Evolutionary conservation across 1,284 basidiomycete species (phyloP).

Genomic region (Ustanciosporium gigantosporum): DNA sequence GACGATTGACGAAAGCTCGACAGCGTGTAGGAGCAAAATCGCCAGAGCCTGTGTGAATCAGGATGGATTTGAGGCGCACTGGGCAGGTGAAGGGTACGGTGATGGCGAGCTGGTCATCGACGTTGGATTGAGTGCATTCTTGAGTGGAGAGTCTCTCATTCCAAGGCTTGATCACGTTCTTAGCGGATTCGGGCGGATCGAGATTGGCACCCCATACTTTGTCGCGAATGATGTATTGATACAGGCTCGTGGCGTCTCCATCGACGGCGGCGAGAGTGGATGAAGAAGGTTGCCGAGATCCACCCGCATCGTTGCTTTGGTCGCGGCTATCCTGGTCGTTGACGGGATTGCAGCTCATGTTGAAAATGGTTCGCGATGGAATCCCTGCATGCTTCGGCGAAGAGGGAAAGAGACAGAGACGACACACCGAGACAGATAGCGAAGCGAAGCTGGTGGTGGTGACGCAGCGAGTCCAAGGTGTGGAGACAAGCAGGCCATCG

Average conservation of each 20-base stretch:
- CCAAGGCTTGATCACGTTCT: conserved; percentile 57
- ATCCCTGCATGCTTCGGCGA: too few relatives aligned
- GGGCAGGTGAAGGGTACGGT: conserved; percentile 56
- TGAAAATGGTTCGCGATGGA: too few relatives aligned
- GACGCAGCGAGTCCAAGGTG: too few relatives aligned
- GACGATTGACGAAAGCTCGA: conserved; percentile 54
- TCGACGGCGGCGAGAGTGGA: conserved; percentile 23
- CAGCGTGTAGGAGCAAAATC: conserved; percentile 54
- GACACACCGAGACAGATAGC: too few relatives aligned
- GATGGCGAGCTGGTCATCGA: conserved; percentile 59
- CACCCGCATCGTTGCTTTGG: neutral
- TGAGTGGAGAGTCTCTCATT: conserved; percentile 40
- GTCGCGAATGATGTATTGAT: conserved; percentile 49
- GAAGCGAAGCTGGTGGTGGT: too few relatives aligned
- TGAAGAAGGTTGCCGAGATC: conserved; percentile 2
- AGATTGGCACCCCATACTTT: conserved; percentile 55
- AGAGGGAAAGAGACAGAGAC: too few relatives aligned
- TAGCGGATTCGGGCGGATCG: conserved; percentile 51
- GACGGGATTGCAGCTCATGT: conserved; percentile 35
- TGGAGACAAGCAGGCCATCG: too few relatives aligned
- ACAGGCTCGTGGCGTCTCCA: conserved; percentile 47
- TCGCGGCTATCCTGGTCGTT: conserved; percentile 27
- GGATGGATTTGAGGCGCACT: conserved; percentile 53
- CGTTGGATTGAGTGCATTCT: conserved; percentile 50
- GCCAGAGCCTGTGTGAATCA: conserved; percentile 51